Conservation (phyloP, 441 rosid species). For the Pelargonium fulgidum region DNA sequence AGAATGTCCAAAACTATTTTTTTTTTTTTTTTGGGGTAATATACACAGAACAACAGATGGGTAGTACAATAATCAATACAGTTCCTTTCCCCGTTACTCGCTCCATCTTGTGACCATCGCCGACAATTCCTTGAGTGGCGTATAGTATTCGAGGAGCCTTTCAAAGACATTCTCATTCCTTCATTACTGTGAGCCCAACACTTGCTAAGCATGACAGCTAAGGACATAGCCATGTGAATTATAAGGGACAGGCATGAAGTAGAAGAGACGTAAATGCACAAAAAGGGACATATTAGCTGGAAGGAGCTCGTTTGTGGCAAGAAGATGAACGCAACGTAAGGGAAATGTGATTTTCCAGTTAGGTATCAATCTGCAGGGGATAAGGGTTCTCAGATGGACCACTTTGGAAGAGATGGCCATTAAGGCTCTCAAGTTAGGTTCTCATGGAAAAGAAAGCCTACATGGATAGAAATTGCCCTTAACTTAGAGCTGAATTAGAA, state of each 20-base stretch:
- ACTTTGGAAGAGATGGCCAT: constrained; percentile 3
- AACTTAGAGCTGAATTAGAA: neutral
- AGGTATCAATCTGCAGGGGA: neutral
- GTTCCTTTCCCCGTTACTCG: neutral
- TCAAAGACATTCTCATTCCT: constrained; percentile 7
- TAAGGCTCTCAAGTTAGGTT: neutral
- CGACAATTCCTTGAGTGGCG: neutral
- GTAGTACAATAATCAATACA: neutral
- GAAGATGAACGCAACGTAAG: neutral
- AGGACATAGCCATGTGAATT: neutral
- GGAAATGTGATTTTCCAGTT: neutral
- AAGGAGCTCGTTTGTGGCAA: constrained; percentile 4
- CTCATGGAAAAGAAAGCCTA: neutral
- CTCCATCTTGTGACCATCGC: neutral
- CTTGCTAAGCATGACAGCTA: neutral
- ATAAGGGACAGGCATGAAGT: neutral
- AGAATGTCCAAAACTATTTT: too few species aligned
- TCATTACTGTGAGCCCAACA: neutral
- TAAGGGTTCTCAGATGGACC: neutral
- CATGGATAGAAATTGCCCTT: neutral
- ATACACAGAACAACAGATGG: too few species aligned
- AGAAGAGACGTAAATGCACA: neutral
- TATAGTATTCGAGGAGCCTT: neutral
- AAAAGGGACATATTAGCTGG: constrained; percentile 6
- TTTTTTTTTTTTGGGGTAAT: too few species aligned